Base-by-base conservation (phyloP, 805 yeast species). In the Barnettozyma populi region DNA sequence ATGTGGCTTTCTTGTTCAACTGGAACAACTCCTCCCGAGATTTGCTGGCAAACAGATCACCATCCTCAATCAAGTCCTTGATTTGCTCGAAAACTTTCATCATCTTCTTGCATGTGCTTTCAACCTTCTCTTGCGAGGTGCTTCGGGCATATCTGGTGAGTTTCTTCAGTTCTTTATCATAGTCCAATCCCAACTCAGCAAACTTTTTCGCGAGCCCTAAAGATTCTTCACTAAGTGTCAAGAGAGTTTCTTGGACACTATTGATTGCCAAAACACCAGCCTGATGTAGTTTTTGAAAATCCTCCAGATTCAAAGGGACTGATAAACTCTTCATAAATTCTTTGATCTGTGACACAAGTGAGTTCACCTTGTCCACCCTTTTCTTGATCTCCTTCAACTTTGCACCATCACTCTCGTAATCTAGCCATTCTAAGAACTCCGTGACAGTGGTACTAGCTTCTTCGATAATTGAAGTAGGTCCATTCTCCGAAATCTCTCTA, bases 351-450 rank as follows among this genome's bases (percentile, higher is more conserved):
- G 53, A 54, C 39, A 60, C 63, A 19, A 65, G 52, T 0, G 48
- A 52, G 8, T 62, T 52, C 3, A 70, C 51, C 10, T 49, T 51
- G 1, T 50, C 44, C 6, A 60, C 53, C 55, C 63, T 75, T 4
- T 60, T 58, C 19, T 64, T 61, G 23, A 80, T 62, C 2, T 68
- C 75, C 20, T 67, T 60, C 11, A 66, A 41, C 0, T 63, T 52
- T 1, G 86, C 76, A 20, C 67, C 70, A 46, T 77, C 85, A 34
- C 87, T 74, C 16, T 80, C 89, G 56, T 77, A 79, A 43, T 88
- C 95, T 35, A 89, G 68, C 96, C 96, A 88, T 50, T 84, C 92
- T 41, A 86, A 66, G 23, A 71, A 66, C 10, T 78, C 80, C 14
- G 69, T 48, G 5, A 84, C 76, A 6, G 68, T 52, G 0, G 56